Base-by-base conservation (phyloP, 2,329 filamentous ascomycete species). In the Fusarium nurragi region DNA sequence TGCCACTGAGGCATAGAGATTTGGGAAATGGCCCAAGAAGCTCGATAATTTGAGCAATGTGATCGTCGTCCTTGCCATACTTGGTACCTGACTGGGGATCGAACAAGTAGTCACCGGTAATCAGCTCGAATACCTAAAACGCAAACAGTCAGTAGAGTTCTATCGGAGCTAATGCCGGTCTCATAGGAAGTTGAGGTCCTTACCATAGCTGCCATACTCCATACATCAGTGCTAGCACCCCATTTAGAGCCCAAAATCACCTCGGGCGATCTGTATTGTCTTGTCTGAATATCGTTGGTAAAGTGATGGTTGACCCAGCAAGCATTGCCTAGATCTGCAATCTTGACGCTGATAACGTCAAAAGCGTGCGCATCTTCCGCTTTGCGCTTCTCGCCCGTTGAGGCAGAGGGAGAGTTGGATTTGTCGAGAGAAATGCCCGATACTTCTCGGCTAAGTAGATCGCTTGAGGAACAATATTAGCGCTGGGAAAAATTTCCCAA, bases 191-290 rank as follows among this genome's bases (percentile, higher is more conserved):
- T 13, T 25, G 21, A 11, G 32, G 4, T 18, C 12, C 88, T 72
- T 84, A 98, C 95, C 95, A 99, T 99, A 69, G 92, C 92, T 58
- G 95, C 94, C 95, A 99, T 99, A 79, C 94, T 98, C 95, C 95
- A 99, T 9, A 98, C 92, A 78, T 99, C 95, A 3, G 95, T 98
- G 76, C 94, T 98, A n/a, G 95, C 95, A 69, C 95, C 95, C 95
- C 95, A 99, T 82, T 98, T 98, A 4, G 93, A 88, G 36, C 95
- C 95, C 19, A 99, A 82, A 60, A 99, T 98, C 54, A 99, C 95
- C 79, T 99, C 95, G 2, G 95, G 95, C 2, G 95, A 98, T 55
- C 95, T 86, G 78, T 99, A 99, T 79, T 99, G 95, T 73, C 95
- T 86, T 10, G 95, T 99, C 77, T 99, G 95, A 73, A 99, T 99